These are phyloP conservation scores for Venturiaceae sp. DNA, from an alignment of 2,329 filamentous ascomycete species.

Conservation along the genomic window DNA sequence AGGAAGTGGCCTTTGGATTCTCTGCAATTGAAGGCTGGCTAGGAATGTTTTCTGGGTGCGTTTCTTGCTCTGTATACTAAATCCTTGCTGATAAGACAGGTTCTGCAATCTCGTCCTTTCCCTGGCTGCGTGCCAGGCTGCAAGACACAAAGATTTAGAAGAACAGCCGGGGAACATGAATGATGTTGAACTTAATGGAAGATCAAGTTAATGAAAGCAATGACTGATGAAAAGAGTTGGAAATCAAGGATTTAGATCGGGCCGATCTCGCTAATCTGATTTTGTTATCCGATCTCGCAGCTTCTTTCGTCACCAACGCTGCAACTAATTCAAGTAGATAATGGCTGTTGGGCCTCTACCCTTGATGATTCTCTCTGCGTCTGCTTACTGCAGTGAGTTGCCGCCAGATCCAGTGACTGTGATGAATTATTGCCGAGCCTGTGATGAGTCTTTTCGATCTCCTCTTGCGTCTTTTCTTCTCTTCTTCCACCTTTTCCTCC, in stretches of 20 bases:
- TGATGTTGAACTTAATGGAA: background rate
- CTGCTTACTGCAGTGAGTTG: background rate
- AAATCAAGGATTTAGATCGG: background rate
- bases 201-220: background rate
- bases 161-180: background rate
- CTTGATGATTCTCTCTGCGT: background rate
- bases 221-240: background rate
- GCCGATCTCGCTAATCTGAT: background rate
- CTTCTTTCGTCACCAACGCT: background rate
- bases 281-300: background rate
- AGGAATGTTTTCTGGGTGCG: background rate
- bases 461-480: background rate
- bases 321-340: background rate
- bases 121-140: background rate
- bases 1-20: background rate
- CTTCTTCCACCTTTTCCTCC: background rate
- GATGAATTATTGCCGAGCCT: background rate
- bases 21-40: background rate
- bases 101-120: background rate
- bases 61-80: background rate
- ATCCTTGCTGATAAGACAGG: background rate
- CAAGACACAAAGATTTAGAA: background rate
- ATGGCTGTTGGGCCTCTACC: background rate
- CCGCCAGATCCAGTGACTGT: background rate
- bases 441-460: background rate